These are phyloP conservation scores for Claviceps lovelessii DNA, from an alignment of 2,329 filamentous ascomycete species.

Conservation along the genomic window DNA sequence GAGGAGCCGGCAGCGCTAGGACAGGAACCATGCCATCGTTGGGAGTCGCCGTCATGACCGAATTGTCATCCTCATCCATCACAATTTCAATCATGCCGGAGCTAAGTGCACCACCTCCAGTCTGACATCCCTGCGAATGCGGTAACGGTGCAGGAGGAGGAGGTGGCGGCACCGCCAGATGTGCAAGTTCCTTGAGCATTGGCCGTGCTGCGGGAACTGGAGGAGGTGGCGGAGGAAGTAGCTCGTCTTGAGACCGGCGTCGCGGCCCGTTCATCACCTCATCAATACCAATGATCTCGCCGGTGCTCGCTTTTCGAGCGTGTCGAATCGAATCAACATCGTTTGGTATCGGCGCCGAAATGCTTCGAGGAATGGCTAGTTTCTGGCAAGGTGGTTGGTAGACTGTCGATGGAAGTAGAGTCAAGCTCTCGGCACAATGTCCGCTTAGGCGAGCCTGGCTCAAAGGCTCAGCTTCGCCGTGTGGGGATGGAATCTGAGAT, in stretches of 20 bases:
- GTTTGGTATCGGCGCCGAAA: conserved; percentile 42
- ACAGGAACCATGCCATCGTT: conserved; percentile 31
- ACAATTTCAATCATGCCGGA: conserved; percentile 52
- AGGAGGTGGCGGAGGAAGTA: conserved; percentile 37
- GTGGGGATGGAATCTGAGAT: conserved; percentile 36
- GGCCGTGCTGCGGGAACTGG: conserved; percentile 35
- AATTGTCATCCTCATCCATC: conserved; percentile 43
- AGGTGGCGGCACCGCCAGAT: conserved; percentile 45
- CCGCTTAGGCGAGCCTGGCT: conserved; percentile 21
- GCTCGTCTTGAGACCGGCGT: conserved; percentile 36
- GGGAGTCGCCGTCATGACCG: conserved; percentile 18
- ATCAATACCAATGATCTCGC: conserved; percentile 32
- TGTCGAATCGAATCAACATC: conserved; percentile 17
- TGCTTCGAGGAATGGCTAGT: conserved; percentile 40
- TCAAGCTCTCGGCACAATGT: conserved; percentile 22
- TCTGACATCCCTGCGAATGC: conserved; percentile 23
- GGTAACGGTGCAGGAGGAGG: conserved; percentile 47
- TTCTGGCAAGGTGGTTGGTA: conserved; percentile 38
- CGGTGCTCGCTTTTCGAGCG: conserved; percentile 21
- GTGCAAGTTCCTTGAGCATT: conserved; percentile 47
- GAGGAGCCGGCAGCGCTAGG: conserved; percentile 30
- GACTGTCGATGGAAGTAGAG: conserved; percentile 43
- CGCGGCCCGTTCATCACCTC: conserved; percentile 28
- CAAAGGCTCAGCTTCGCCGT: conserved; percentile 28
- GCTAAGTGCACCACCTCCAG: conserved; percentile 30